phyloP scores from a whole-genome alignment of 805 yeast species.

The Candida nitratophila region DNA sequence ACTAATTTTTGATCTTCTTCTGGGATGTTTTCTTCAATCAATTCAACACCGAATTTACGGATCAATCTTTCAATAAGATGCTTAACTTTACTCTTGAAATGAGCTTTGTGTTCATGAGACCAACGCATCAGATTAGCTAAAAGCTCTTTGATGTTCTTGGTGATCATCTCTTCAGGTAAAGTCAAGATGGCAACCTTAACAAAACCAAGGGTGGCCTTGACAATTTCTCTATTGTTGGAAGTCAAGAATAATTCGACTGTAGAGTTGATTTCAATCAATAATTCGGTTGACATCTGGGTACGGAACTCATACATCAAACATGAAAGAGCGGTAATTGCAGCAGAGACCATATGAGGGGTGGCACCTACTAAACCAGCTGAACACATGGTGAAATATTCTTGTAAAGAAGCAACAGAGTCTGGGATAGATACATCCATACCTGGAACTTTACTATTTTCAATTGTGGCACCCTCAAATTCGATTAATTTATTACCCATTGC shows the following conservation, averaged over 20 bases:
- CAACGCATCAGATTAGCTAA: conserved; percentile 74
- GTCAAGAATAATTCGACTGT: conserved; percentile 88
- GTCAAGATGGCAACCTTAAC: conserved; percentile 83
- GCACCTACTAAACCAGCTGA: conserved; percentile 95
- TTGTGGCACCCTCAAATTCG: conserved; percentile 47
- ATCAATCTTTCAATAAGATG: conserved; percentile 88
- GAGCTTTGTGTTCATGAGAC: conserved; percentile 95
- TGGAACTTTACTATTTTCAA: conserved; percentile 59
- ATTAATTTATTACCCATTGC: conserved; percentile 77
- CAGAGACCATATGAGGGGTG: conserved; percentile 93
- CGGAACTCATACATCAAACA: conserved; percentile 84
- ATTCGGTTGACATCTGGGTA: conserved; percentile 48
- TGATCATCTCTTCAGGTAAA: conserved; percentile 71
- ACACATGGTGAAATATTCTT: conserved; percentile 86
- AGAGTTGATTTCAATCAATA: conserved; percentile 67
- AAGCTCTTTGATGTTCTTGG: conserved; percentile 56
- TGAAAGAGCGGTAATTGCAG: conserved; percentile 86
- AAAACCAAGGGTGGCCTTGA: conserved; percentile 89
- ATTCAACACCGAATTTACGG: conserved; percentile 85
- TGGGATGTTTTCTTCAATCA: conserved; percentile 78
- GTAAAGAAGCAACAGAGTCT: conserved; percentile 59
- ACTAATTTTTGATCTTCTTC: conserved; percentile 82
- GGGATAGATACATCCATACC: conserved; percentile 59
- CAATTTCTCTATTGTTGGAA: conserved; percentile 87
- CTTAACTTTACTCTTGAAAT: conserved; percentile 86